A percentile compares a stretch with the other conserved stretches of the same genome.
Conservation (phyloP, 148 eudicot species). For the Camellia lanceoleosa region DNA sequence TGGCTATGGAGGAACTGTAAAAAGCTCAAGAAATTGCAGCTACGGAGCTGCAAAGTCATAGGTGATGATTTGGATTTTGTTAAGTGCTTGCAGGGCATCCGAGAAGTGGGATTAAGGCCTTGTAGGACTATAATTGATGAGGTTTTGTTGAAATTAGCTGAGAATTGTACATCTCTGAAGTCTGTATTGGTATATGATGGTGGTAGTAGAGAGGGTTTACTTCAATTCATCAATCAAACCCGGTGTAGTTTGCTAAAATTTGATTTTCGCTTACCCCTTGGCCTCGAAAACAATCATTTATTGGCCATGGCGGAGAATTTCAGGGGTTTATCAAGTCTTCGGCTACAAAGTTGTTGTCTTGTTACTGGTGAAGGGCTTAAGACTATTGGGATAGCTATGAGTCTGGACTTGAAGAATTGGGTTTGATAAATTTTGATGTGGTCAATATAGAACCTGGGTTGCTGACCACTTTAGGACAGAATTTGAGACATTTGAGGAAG, state of each 20-base stretch:
- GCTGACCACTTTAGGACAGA: slow-evolving; percentile 49
- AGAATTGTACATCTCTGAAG: slow-evolving; percentile 27
- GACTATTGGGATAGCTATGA: slow-evolving; percentile 25
- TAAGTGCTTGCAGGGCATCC: slow-evolving; percentile 19
- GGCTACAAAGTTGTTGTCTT: slow-evolving; percentile 58
- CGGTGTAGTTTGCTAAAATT: slow-evolving; percentile 30
- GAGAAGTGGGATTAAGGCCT: slow-evolving; percentile 50
- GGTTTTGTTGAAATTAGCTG: slow-evolving; percentile 37
- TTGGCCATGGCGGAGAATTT: slow-evolving; percentile 34
- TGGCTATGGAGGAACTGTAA: slow-evolving; percentile 54
- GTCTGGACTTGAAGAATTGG: slow-evolving; percentile 42
- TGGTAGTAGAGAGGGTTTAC: slow-evolving; percentile 49
- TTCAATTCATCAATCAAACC: slow-evolving; percentile 41
- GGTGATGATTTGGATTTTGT: slow-evolving; percentile 42
- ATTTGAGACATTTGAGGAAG: slow-evolving; percentile 33
- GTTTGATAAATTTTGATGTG: slow-evolving; percentile 51
- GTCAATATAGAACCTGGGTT: slow-evolving; percentile 44
- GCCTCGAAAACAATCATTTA: slow-evolving; percentile 47
- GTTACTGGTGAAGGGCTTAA: slow-evolving; percentile 58
- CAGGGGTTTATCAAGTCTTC: slow-evolving; percentile 28
- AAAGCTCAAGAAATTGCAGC: slow-evolving; percentile 34
- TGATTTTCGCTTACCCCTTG: slow-evolving; percentile 66
- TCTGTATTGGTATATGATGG: slow-evolving; percentile 61
- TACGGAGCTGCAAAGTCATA: slow-evolving; percentile 50
- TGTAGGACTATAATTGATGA: slow-evolving; percentile 44